These are phyloP conservation scores for Halophytophthora batemanensis DNA, from an alignment of 352 stramenopile genomes.

Conservation along the genomic window DNA sequence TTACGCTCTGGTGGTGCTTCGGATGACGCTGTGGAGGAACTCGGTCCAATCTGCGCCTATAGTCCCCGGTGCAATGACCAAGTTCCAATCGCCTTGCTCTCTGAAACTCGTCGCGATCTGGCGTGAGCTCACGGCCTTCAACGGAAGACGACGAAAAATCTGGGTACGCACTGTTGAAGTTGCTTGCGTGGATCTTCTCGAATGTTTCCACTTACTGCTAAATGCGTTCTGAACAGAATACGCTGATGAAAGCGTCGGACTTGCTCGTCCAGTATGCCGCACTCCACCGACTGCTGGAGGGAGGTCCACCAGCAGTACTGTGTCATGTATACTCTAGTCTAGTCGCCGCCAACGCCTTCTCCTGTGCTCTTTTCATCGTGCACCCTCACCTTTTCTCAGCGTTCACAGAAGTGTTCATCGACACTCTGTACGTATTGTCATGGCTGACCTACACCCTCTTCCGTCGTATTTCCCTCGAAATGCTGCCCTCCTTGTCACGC, in stretches of 20 bases:
- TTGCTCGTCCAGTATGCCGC: constrained; percentile 10
- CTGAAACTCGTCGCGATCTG: constrained; percentile 7
- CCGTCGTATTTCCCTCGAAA: too few relatives aligned
- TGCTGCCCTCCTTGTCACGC: too few relatives aligned
- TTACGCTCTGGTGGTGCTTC: constrained; percentile 25
- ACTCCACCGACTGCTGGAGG: constrained; percentile 16
- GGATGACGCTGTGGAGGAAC: constrained; percentile 20
- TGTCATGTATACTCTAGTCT: constrained; percentile 9
- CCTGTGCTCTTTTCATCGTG: constrained; percentile 15
- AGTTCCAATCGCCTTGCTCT: neutral
- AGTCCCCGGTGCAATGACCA: neutral
- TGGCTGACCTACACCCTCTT: neutral
- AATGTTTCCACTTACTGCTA: constrained; percentile 8
- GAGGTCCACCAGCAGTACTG: constrained; percentile 5
- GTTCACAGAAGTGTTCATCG: constrained; percentile 21
- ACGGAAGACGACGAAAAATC: constrained; percentile 11
- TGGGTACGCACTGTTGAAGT: constrained; percentile 1
- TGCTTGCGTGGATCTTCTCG: neutral
- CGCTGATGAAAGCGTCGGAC: constrained; percentile 11
- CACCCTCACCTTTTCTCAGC: constrained; percentile 4
- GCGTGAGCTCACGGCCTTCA: constrained; percentile 12
- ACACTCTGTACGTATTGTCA: constrained; percentile 17
- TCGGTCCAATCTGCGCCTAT: neutral
- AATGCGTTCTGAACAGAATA: constrained; percentile 11
- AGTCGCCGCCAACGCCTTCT: constrained; percentile 12